Conservation (phyloP, 2,329 filamentous ascomycete genomes). For the Rhynchosporium graminicola region DNA sequence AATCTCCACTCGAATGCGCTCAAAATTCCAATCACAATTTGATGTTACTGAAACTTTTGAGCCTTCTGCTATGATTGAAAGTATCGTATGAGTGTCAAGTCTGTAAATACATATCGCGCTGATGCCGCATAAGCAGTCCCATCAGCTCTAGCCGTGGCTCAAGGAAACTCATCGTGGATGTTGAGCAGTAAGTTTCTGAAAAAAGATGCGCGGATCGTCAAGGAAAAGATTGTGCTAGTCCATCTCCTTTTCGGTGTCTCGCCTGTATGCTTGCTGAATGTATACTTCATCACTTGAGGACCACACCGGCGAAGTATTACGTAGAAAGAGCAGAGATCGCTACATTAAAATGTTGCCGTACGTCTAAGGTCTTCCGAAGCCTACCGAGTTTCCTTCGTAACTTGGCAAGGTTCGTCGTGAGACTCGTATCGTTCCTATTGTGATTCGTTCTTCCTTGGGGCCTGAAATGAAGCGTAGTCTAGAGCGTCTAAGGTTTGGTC, state of each 20-base stretch:
- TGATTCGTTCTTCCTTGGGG: not conserved
- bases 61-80: too few species aligned
- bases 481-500: not conserved
- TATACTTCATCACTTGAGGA: too few species aligned
- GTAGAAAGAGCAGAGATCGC: not conserved
- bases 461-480: not conserved
- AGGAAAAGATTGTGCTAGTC: not conserved
- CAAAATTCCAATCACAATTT: too few species aligned
- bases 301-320: not conserved
- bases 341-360: not conserved
- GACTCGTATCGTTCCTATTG: not conserved
- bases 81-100: too few species aligned
- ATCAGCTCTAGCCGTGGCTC: too few species aligned
- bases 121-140: too few species aligned
- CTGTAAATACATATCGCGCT: too few species aligned
- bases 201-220: not conserved
- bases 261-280: too few species aligned
- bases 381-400: not conserved
- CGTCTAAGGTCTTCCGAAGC: not conserved
- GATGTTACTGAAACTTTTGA: too few species aligned
- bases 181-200: not conserved
- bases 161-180: not conserved
- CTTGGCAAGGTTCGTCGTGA: not conserved
- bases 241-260: not conserved
- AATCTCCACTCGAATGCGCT: too few species aligned